A percentile compares a stretch with the other conserved stretches of the same genome.
Conservation (phyloP, 208 protist species). For the Trypanosoma brucei region DNA sequence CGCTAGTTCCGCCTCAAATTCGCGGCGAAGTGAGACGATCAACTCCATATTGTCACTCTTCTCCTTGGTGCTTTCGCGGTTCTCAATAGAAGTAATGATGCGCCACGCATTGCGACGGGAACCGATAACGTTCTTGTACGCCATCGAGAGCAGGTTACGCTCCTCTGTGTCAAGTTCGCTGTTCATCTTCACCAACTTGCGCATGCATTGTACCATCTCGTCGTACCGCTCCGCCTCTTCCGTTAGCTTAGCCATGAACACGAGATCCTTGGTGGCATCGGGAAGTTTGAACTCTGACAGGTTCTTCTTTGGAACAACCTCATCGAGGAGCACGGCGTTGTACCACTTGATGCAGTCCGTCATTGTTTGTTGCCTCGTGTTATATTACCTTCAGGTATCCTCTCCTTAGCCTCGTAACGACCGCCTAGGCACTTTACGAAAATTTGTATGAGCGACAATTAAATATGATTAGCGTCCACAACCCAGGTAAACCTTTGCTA, state of each 20-base stretch:
- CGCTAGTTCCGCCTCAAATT: constrained; percentile 97
- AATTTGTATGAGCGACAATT: no score
- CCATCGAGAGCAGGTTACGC: constrained; percentile 99
- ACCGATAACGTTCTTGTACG: constrained; percentile 99
- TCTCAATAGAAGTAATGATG: constrained; percentile 97
- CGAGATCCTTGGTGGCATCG: constrained; percentile 77
- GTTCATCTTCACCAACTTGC: constrained; percentile 94
- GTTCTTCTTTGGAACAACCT: constrained; percentile 74
- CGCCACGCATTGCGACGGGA: constrained; percentile 97
- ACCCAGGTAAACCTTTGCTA: no score
- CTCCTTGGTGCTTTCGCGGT: constrained; percentile 92
- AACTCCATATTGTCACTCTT: constrained; percentile 84
- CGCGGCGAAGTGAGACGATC: constrained; percentile 92
- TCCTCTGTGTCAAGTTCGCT: constrained; percentile 98
- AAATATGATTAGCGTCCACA: no score
- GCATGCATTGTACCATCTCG: constrained; percentile 99
- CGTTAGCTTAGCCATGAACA: constrained; percentile 96
- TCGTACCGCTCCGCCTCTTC: constrained; percentile 98
- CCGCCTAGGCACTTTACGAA: no score
- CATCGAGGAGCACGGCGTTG: constrained; percentile 63
- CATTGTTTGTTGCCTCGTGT: constrained; percentile 26
- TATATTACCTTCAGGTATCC: not conserved
- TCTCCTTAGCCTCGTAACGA: no score
- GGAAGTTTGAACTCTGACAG: constrained; percentile 67
- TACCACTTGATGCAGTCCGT: constrained; percentile 79